Base-by-base conservation (phyloP, 352 stramenopile genomes). In the Hyaloperonospora arabidopsidis region DNA sequence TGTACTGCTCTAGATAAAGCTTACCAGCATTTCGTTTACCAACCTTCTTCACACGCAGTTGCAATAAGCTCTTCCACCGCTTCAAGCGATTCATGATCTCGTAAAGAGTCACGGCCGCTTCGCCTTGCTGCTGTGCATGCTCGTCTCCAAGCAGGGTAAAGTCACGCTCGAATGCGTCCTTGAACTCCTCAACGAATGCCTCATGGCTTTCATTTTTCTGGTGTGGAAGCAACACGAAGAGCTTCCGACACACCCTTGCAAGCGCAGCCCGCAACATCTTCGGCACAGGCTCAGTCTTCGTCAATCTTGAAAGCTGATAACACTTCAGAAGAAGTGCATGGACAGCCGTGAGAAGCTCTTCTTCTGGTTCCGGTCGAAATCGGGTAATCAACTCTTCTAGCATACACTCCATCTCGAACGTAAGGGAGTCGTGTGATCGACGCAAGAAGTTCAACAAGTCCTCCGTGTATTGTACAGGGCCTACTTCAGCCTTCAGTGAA, bases 331-430 rank as follows among this genome's bases (percentile, higher is more conserved):
- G 66, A 40, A 99, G 73, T 46, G 93, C 93, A 51, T 96, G 86
- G 21, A 99, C 92, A 2, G 95, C 95, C 5, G 87, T 96, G 14
- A 99, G 74, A 52, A 99, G 78, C 66, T 99, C 96, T 66, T 98
- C 95, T 67, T 98, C 95, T 5, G 96, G 96, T 49, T 97, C 96
- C 14, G 93, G 94, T 1, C 96, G 87, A 61, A 99, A 99, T 38
- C 95, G 92, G 5, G 97, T 94, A 64, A 98, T 99, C 61, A 99
- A 86, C 62, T 99, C 95, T 73, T 99, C 96, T 28, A 99, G 71
- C 68, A 99, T 97, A 28, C 87, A 93, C 76, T 99, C 97, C 75
- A 99, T 95, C 63, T 97, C 90, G 62, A 95, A 95, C 44, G 80
- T 95, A 40, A 97, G 70, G 19, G 83, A 78, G 53, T 92, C 79